Evolutionary conservation across 225 moss, liverwort and hornwort genomes (phyloP).

Genomic region (Sphagnum contortum): DNA sequence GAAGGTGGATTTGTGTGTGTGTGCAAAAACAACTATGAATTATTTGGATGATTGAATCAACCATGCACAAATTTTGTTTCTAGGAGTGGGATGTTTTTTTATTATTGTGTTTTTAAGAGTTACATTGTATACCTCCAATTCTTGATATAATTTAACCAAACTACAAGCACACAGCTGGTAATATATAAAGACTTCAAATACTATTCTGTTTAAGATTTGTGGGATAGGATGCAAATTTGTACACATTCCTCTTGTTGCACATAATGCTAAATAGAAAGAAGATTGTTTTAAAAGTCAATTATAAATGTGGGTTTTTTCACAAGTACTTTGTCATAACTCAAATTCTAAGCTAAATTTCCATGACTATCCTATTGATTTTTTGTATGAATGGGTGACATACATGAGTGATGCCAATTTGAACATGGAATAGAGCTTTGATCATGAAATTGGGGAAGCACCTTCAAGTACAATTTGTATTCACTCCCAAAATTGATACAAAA

Average conservation of each 20-base stretch:
- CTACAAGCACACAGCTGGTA: slow-evolving; percentile 14
- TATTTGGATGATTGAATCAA: slow-evolving; percentile 81
- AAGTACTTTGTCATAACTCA: background rate
- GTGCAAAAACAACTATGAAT: slow-evolving; percentile 74
- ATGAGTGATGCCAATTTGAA: too few relatives aligned
- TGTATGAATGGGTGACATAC: too few relatives aligned
- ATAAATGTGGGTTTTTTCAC: background rate
- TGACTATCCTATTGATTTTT: too few relatives aligned
- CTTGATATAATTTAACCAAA: slow-evolving; percentile 53
- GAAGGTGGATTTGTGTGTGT: background rate
- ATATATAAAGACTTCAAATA: too few relatives aligned
- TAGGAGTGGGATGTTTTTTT: slow-evolving; percentile 87
- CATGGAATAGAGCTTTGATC: slow-evolving; percentile 4
- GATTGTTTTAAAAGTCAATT: too few relatives aligned
- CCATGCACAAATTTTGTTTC: slow-evolving; percentile 69
- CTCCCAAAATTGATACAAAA: too few relatives aligned
- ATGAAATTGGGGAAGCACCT: slow-evolving; percentile 21
- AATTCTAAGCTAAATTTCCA: background rate
- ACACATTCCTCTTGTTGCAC: too few relatives aligned
- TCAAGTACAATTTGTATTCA: slow-evolving; percentile 10
- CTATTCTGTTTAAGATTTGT: too few relatives aligned
- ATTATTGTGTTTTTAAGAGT: slow-evolving; percentile 72
- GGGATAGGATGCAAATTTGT: too few relatives aligned
- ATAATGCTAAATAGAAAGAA: too few relatives aligned
- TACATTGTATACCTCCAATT: slow-evolving; percentile 62